A percentile compares a stretch with the other conserved stretches of the same genome.
phyloP scores from a whole-genome alignment of 1,139 yeast genomes.

The Suhomyces yuchorum region DNA sequence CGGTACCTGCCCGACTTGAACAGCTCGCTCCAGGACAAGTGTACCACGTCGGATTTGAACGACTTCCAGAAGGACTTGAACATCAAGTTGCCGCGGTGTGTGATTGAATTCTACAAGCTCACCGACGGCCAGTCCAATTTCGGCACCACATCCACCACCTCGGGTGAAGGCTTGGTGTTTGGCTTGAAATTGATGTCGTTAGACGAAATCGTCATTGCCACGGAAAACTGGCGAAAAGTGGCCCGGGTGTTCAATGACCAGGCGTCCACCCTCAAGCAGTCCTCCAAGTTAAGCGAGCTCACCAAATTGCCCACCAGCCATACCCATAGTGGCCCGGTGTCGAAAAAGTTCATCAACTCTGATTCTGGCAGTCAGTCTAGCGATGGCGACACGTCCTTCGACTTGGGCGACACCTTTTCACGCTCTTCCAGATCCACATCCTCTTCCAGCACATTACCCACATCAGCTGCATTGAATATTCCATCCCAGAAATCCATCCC shows the following conservation, averaged over 20 bases:
- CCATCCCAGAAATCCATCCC: slow-evolving; percentile 78
- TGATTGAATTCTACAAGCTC: slow-evolving; percentile 57
- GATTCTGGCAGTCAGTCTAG: slow-evolving; percentile 7
- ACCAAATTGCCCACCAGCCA: slow-evolving; percentile 32
- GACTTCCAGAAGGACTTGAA: slow-evolving; percentile 68
- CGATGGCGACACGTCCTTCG: slow-evolving; percentile 9
- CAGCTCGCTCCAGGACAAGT: slow-evolving; percentile 61
- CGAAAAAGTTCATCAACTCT: slow-evolving; percentile 26
- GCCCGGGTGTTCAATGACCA: slow-evolving; percentile 47
- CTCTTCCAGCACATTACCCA: slow-evolving; percentile 6
- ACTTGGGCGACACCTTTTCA: slow-evolving; percentile 9
- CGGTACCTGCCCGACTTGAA: slow-evolving; percentile 57
- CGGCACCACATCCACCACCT: slow-evolving; percentile 41
- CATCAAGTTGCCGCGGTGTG: slow-evolving; percentile 58
- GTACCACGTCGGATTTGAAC: slow-evolving; percentile 60
- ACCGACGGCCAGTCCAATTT: slow-evolving; percentile 70
- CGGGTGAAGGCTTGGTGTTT: slow-evolving; percentile 61
- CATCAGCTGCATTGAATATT: slow-evolving; percentile 21
- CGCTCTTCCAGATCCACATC: slow-evolving; percentile 10
- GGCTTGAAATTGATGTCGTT: slow-evolving; percentile 66
- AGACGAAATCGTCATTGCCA: slow-evolving; percentile 64
- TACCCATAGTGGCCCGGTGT: slow-evolving; percentile 21
- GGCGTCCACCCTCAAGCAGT: slow-evolving; percentile 25
- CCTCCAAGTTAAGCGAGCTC: slow-evolving; percentile 25
- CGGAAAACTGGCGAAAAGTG: slow-evolving; percentile 69